Conservation (phyloP, 108 stramenopile species). For the Nitzschia sp. region DNA sequence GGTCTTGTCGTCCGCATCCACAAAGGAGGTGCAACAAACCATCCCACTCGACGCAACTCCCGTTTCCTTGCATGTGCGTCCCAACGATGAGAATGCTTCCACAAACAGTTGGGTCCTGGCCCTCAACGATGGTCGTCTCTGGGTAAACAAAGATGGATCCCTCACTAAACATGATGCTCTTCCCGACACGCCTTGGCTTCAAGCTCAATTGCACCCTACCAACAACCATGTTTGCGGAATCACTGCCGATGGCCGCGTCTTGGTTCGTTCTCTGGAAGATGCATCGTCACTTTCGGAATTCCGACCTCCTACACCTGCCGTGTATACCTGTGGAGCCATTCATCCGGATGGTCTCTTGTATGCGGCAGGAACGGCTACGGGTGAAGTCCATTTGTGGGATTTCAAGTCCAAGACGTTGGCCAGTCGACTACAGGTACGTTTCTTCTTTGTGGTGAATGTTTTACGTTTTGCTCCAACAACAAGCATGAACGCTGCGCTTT, state of each 20-base stretch:
- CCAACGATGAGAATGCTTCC: too few species aligned
- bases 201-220: conserved; percentile 48
- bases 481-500: background rate
- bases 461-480: background rate
- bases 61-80: too few species aligned
- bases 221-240: conserved; percentile 46
- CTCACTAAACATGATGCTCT: too few species aligned
- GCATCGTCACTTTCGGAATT: conserved; percentile 16
- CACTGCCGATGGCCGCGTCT: conserved; percentile 22
- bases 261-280: conserved; percentile 31
- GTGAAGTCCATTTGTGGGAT: conserved; percentile 79
- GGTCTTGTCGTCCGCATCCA: too few species aligned
- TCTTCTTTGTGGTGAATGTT: background rate
- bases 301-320: background rate
- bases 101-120: too few species aligned
- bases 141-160: too few species aligned
- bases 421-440: conserved; percentile 39
- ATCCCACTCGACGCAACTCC: too few species aligned
- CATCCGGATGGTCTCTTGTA: conserved; percentile 94
- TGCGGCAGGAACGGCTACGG: conserved; percentile 56
- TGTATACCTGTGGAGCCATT: conserved; percentile 58
- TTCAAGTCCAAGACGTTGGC: conserved; percentile 75
- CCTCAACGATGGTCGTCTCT: too few species aligned
- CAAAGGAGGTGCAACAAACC: too few species aligned
- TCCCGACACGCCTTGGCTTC: too few species aligned